Conservation (phyloP, 768 basidiomycete genomes). For the Terana coerulea region DNA sequence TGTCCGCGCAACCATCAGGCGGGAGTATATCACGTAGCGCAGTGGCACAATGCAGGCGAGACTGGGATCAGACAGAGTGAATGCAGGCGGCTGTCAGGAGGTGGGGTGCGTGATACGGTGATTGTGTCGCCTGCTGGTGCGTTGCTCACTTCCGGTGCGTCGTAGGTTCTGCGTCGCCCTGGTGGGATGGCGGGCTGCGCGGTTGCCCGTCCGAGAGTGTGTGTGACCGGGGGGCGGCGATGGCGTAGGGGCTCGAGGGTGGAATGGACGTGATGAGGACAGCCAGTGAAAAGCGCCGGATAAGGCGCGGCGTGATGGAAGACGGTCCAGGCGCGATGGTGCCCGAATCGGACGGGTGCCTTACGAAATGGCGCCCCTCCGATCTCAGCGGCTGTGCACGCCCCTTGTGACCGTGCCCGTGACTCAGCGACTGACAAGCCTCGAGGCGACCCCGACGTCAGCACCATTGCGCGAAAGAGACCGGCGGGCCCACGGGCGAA, state of each 20-base stretch:
- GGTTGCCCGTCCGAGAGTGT: background rate
- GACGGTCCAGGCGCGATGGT: constrained; percentile 7
- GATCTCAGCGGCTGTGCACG: constrained; percentile 13
- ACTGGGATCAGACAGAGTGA: constrained; percentile 6
- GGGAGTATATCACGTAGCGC: background rate
- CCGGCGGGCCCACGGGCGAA: background rate
- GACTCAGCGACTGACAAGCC: constrained; percentile 10
- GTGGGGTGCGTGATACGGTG: constrained; percentile 3
- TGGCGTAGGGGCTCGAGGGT: too few relatives aligned
- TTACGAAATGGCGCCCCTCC: constrained; percentile 11
- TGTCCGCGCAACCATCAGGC: constrained; percentile 7
- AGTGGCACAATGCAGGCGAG: background rate
- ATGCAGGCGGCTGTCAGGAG: constrained; percentile 3
- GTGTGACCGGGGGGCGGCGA: too few relatives aligned
- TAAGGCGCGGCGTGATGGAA: constrained; percentile 5
- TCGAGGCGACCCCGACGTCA: constrained; percentile 1
- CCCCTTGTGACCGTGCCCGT: constrained; percentile 6
- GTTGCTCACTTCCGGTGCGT: background rate
- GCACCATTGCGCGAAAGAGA: background rate
- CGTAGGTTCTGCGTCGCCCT: background rate
- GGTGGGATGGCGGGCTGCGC: background rate
- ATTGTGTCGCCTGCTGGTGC: constrained; percentile 8
- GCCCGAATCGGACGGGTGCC: constrained; percentile 12
- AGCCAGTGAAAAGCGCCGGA: constrained; percentile 12
- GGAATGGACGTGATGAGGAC: constrained; percentile 4